Evolutionary conservation across 257 asterid genomes (phyloP).

Genomic region (Capsicum rhomboideum): DNA sequence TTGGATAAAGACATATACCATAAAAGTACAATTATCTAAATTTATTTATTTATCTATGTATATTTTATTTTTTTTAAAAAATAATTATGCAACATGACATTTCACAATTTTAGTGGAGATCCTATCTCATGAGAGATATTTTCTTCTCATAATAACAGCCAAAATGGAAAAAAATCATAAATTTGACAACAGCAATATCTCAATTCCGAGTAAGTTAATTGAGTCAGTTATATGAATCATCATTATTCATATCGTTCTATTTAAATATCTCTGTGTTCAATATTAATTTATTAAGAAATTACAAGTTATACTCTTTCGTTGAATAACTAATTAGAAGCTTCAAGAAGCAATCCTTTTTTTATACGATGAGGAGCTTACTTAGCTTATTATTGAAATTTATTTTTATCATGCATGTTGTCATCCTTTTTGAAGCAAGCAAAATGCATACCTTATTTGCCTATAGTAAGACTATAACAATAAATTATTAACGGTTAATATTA

Average conservation of each 20-base stretch:
- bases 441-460: not conserved
- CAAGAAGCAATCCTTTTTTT: not conserved
- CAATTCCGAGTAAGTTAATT: not conserved
- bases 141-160: not conserved
- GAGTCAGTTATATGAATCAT: not conserved
- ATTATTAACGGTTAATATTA: not conserved
- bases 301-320: no score
- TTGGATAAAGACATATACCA: not conserved
- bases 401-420: no score
- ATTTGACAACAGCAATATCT: not conserved
- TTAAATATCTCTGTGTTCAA: not conserved
- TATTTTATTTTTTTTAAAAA: not conserved
- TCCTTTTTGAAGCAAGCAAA: not conserved
- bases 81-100: not conserved
- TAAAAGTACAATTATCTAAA: not conserved
- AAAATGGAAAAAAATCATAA: not conserved
- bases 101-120: not conserved
- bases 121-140: not conserved
- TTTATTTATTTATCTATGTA: not conserved
- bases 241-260: no score
- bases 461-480: not conserved
- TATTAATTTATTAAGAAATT: not conserved
- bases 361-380: no score
- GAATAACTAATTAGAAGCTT: not conserved
- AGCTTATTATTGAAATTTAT: no score